Percentiles rank a stretch among this genome's conserved stretches.
Conservation (phyloP, 2,329 filamentous ascomycete species). For the Colletotrichum echinochloae region DNA sequence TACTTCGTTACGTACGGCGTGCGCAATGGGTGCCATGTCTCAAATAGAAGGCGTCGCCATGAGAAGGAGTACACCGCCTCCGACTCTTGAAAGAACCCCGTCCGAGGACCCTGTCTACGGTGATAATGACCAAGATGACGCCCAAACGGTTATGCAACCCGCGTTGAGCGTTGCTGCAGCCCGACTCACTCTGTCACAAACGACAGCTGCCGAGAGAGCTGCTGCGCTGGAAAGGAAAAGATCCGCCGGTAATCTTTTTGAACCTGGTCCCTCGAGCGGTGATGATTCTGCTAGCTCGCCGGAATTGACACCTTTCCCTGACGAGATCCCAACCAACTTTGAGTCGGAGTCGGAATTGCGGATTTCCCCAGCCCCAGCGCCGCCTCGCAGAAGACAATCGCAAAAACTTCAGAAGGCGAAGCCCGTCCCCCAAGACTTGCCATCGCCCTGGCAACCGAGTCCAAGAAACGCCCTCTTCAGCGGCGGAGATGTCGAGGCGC, state of each 20-base stretch:
- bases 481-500: conserved; percentile 43
- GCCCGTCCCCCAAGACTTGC: conserved; percentile 40
- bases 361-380: conserved; percentile 25
- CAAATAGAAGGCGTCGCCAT: conserved; percentile 24
- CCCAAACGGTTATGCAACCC: conserved; percentile 70
- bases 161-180: conserved; percentile 68
- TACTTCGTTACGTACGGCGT: background rate
- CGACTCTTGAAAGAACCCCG: conserved; percentile 31
- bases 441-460: conserved; percentile 56
- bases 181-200: conserved; percentile 65
- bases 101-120: conserved; percentile 51
- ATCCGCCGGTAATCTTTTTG: conserved; percentile 52
- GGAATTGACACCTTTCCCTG: conserved; percentile 36
- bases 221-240: conserved; percentile 63
- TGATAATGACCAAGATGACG: conserved; percentile 62
- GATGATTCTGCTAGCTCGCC: conserved; percentile 38
- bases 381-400: conserved; percentile 26
- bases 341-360: conserved; percentile 32
- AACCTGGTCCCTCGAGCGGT: conserved; percentile 24
- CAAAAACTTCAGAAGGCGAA: conserved; percentile 33
- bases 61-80: conserved; percentile 22
- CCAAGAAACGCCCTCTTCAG: conserved; percentile 53
- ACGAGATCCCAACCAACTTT: conserved; percentile 36
- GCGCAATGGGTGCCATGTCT: conserved; percentile 33
- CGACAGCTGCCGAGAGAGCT: conserved; percentile 68